phyloP scores from a whole-genome alignment of 2,329 filamentous ascomycete species.

The Phyllosticta capitalensis region DNA sequence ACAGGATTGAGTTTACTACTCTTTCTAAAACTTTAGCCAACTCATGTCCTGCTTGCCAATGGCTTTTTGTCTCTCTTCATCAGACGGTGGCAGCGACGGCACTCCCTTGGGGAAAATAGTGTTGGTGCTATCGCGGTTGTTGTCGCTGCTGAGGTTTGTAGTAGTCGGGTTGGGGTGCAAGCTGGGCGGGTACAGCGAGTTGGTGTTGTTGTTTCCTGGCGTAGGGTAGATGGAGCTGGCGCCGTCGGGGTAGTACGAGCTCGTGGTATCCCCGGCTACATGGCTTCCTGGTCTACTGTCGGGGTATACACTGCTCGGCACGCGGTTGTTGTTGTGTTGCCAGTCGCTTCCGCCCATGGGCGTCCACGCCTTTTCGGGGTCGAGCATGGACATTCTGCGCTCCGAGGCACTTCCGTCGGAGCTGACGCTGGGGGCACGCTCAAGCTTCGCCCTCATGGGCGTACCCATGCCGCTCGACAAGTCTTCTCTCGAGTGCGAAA shows the following conservation, averaged over 20 bases:
- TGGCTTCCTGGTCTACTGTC: constrained; percentile 35
- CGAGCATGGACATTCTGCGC: constrained; percentile 19
- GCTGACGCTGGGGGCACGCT: constrained; percentile 27
- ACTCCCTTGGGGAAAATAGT: constrained; percentile 30
- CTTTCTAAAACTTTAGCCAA: constrained; percentile 58
- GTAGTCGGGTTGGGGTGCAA: constrained; percentile 11
- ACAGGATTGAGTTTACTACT: not conserved
- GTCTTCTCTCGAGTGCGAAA: constrained; percentile 47
- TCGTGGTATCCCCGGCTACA: constrained; percentile 48
- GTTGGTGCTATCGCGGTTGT: constrained; percentile 31
- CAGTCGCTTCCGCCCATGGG: constrained; percentile 21
- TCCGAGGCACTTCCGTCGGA: constrained; percentile 19
- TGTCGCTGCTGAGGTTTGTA: not conserved
- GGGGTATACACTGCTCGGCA: constrained; percentile 37
- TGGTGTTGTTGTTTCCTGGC: constrained; percentile 34
- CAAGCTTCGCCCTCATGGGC: constrained; percentile 30
- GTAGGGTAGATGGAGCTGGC: constrained; percentile 37
- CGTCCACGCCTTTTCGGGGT: constrained; percentile 27
- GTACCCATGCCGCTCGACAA: constrained; percentile 19
- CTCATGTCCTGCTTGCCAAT: constrained; percentile 54
- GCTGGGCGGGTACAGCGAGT: constrained; percentile 15
- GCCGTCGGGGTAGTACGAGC: constrained; percentile 40
- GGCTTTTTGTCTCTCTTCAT: constrained; percentile 21
- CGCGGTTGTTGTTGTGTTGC: constrained; percentile 23
- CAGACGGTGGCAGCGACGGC: constrained; percentile 13